Evolutionary conservation across 768 basidiomycete species (phyloP).

Genomic region (Tricholoma bakamatsutake): DNA sequence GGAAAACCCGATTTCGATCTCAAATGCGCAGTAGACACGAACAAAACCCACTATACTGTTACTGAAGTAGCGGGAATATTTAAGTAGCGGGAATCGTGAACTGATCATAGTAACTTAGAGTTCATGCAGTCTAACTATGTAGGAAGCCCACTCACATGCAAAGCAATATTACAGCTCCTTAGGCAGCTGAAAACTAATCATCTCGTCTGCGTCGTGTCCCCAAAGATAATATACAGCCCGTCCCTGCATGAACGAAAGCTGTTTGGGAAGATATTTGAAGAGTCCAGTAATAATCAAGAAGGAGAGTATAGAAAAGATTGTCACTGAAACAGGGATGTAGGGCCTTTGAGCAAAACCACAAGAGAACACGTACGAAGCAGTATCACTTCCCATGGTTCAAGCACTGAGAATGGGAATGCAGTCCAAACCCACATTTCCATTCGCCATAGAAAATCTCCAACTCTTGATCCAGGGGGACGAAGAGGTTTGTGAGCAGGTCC

Average conservation of each 20-base stretch:
- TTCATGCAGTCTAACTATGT: neutral
- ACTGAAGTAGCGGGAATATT: too few relatives aligned
- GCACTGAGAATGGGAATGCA: constrained; percentile 44
- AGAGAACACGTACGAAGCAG: constrained; percentile 32
- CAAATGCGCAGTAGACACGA: too few relatives aligned
- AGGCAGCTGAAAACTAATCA: neutral
- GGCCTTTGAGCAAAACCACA: neutral
- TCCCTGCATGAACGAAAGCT: constrained; percentile 33
- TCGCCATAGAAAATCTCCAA: constrained; percentile 38
- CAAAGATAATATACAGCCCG: constrained; percentile 44
- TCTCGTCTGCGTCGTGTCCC: constrained; percentile 38
- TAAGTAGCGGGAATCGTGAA: too few relatives aligned
- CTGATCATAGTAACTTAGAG: neutral
- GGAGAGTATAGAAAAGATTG: constrained; percentile 32
- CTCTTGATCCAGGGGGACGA: constrained; percentile 26
- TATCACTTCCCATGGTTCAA: constrained; percentile 51
- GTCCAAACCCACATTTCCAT: constrained; percentile 46
- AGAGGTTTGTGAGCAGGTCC: constrained; percentile 19
- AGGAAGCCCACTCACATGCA: neutral
- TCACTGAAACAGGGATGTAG: constrained; percentile 24
- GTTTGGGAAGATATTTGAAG: constrained; percentile 41
- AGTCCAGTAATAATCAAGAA: constrained; percentile 34
- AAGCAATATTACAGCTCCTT: neutral
- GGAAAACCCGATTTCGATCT: too few relatives aligned
- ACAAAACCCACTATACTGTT: too few relatives aligned